phyloP scores from a whole-genome alignment of 2,329 filamentous ascomycete species.

The Ceratocystis lukuohia region DNA sequence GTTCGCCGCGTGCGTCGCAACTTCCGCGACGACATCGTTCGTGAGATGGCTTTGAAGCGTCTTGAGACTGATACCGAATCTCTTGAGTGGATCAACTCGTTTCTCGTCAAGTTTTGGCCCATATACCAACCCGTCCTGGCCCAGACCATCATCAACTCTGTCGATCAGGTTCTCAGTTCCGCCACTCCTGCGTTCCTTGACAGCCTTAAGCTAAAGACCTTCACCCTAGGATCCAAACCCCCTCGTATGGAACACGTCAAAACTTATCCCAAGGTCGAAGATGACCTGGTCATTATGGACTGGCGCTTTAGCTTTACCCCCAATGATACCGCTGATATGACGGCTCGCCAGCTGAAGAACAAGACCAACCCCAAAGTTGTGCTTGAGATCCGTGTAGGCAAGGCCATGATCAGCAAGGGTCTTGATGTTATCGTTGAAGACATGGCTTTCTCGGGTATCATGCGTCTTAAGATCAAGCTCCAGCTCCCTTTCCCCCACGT shows the following conservation, averaged over 20 bases:
- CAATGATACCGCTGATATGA: conserved; percentile 87
- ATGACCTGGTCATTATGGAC: conserved; percentile 95
- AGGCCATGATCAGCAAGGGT: conserved; percentile 93
- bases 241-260: conserved; percentile 96
- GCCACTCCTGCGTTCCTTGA: conserved; percentile 87
- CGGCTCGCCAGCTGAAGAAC: conserved; percentile 74
- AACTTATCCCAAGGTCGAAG: conserved; percentile 89
- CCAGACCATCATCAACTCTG: conserved; percentile 80
- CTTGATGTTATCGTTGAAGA: conserved; percentile 96
- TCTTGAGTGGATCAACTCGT: conserved; percentile 98
- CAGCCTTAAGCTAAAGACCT: conserved; percentile 83
- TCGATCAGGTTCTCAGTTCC: conserved; percentile 89
- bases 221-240: conserved; percentile 87
- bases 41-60: conserved; percentile 74
- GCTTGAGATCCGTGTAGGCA: conserved; percentile 85
- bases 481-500: conserved; percentile 93
- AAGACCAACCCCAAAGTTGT: conserved; percentile 97
- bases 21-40: conserved; percentile 83
- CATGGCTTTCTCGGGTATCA: conserved; percentile 88
- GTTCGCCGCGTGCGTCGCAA: conserved; percentile 86
- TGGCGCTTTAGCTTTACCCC: conserved; percentile 99
- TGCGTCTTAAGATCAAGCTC: conserved; percentile 95
- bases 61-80: conserved; percentile 86
- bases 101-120: conserved; percentile 97
- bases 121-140: conserved; percentile 93